These are phyloP conservation scores for Lachnellula occidentalis DNA, from an alignment of 2,329 filamentous ascomycete genomes.

Conservation along the genomic window DNA sequence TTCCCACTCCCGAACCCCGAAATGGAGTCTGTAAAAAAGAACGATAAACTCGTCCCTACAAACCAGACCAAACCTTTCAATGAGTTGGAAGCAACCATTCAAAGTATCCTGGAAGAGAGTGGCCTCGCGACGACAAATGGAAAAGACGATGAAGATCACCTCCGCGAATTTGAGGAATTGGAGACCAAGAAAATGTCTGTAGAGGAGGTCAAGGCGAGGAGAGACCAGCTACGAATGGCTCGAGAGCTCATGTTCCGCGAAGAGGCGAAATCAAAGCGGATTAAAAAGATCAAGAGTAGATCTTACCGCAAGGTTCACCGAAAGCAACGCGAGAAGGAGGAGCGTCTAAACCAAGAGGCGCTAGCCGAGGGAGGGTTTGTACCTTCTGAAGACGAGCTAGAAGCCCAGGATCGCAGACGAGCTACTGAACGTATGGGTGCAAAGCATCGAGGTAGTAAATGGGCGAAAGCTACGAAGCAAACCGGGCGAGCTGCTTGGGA, in stretches of 20 bases:
- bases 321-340: constrained; percentile 61
- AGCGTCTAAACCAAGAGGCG: constrained; percentile 51
- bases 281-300: constrained; percentile 99
- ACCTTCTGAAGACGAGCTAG: constrained; percentile 58
- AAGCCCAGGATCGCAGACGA: constrained; percentile 56
- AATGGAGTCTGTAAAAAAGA: constrained; percentile 51
- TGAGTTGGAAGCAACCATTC: constrained; percentile 79
- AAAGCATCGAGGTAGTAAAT: constrained; percentile 65
- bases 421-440: constrained; percentile 66
- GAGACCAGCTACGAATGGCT: constrained; percentile 69
- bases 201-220: constrained; percentile 66
- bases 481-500: constrained; percentile 64
- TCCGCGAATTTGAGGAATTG: constrained; percentile 63
- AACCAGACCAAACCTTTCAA: constrained; percentile 62
- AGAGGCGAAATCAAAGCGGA: constrained; percentile 79
- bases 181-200: constrained; percentile 67
- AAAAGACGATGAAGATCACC: constrained; percentile 56
- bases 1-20: constrained; percentile 78
- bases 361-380: constrained; percentile 54
- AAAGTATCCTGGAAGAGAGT: constrained; percentile 84
- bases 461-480: constrained; percentile 63
- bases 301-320: constrained; percentile 88
- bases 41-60: constrained; percentile 59
- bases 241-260: constrained; percentile 85
- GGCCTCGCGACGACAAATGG: constrained; percentile 60